A percentile compares a stretch with the other conserved stretches of the same genome.
phyloP scores from a whole-genome alignment of 169 alveolate genomes.

The Babesia caballi region DNA sequence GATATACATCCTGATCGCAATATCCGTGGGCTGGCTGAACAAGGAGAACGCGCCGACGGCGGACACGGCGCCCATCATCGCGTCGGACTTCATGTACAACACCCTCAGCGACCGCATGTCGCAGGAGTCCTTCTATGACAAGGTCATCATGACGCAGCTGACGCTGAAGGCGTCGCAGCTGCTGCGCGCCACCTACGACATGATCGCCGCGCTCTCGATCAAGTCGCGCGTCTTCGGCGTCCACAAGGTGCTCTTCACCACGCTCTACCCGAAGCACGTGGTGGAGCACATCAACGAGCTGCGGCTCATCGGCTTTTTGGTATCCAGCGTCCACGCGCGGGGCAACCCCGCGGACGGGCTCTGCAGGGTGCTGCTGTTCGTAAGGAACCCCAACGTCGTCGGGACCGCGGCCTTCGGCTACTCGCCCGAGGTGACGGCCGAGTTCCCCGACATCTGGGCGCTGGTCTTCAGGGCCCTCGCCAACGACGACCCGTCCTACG shows the following conservation, averaged over 20 bases:
- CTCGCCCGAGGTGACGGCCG: constrained; percentile 31
- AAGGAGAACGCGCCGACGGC: constrained; percentile 38
- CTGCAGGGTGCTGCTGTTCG: constrained; percentile 29
- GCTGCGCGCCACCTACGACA: constrained; percentile 19
- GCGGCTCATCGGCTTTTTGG: constrained; percentile 23
- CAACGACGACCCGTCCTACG: constrained; percentile 26
- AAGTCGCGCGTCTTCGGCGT: constrained; percentile 16
- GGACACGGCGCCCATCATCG: constrained; percentile 29
- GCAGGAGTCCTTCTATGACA: constrained; percentile 60
- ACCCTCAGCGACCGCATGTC: constrained; percentile 44
- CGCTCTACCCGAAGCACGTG: constrained; percentile 54
- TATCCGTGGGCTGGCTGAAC: constrained; percentile 37
- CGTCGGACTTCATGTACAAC: constrained; percentile 55
- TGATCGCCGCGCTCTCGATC: constrained; percentile 8
- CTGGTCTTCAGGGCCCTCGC: constrained; percentile 53
- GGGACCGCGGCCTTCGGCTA: constrained; percentile 36
- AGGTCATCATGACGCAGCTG: constrained; percentile 37
- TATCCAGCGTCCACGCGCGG: constrained; percentile 25
- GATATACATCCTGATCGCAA: constrained; percentile 44
- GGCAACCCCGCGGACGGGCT: constrained; percentile 9
- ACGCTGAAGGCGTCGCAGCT: constrained; percentile 34
- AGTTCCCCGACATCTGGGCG: constrained; percentile 61
- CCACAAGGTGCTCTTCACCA: constrained; percentile 34
- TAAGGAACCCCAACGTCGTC: constrained; percentile 5
- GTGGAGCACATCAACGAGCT: constrained; percentile 20